Percentiles rank a stretch among this genome's conserved stretches.
Conservation (phyloP, 805 yeast genomes). For the Metschnikowia similis region DNA sequence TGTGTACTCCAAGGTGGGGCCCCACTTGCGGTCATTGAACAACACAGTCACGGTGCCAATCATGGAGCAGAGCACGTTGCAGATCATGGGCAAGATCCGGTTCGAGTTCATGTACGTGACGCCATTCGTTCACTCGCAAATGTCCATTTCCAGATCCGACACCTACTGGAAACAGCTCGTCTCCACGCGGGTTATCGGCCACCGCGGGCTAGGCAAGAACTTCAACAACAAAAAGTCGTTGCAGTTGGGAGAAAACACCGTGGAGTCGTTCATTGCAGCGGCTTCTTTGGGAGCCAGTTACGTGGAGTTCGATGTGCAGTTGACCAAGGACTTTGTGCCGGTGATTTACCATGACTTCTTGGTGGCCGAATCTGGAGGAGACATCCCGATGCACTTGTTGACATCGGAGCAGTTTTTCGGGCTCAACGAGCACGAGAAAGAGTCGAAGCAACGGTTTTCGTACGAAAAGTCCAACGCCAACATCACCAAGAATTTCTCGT, state of each 20-base stretch:
- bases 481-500: constrained; percentile 21
- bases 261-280: constrained; percentile 92
- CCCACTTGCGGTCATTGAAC: constrained; percentile 60
- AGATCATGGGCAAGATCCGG: constrained; percentile 69
- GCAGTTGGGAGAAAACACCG: constrained; percentile 93
- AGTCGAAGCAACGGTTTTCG: constrained; percentile 7
- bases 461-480: constrained; percentile 13
- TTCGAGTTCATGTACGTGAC: constrained; percentile 71
- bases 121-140: constrained; percentile 67
- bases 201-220: constrained; percentile 92
- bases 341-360: constrained; percentile 92
- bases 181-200: constrained; percentile 90
- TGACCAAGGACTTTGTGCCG: constrained; percentile 86
- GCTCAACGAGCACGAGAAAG: constrained; percentile 32
- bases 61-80: constrained; percentile 64
- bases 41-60: constrained; percentile 70
- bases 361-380: constrained; percentile 94
- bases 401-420: constrained; percentile 85
- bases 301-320: constrained; percentile 94
- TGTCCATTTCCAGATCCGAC: constrained; percentile 62
- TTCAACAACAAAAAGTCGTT: constrained; percentile 64
- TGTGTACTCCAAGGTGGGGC: constrained; percentile 64
- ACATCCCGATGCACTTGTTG: constrained; percentile 90
- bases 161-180: constrained; percentile 91
- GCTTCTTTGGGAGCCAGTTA: constrained; percentile 95